phyloP scores from a whole-genome alignment of 305 asterid genomes.

The Fraxinus xanthoxyloides region DNA sequence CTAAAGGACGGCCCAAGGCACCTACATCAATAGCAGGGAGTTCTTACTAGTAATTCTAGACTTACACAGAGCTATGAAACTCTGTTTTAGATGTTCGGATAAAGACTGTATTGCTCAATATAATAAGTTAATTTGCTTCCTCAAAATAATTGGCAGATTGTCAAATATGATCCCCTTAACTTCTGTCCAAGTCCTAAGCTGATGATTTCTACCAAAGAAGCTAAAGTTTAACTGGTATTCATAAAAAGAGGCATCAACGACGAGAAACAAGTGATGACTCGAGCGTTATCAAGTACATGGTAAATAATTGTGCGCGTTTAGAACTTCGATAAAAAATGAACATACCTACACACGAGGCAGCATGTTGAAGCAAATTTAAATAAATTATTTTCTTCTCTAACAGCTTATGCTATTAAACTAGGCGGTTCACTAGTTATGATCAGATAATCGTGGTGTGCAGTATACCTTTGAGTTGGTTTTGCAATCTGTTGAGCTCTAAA shows the following conservation, averaged over 20 bases:
- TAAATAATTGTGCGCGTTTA: background rate
- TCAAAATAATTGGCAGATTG: background rate
- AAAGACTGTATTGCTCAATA: background rate
- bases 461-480: conserved; percentile 80
- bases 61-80: background rate
- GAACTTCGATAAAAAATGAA: background rate
- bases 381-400: background rate
- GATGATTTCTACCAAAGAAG: background rate
- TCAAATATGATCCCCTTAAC: background rate
- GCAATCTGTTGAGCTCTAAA: conserved; percentile 71
- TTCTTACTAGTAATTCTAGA: background rate
- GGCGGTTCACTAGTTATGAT: background rate
- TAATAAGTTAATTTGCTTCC: background rate
- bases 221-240: background rate
- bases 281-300: background rate
- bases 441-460: background rate
- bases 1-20: background rate
- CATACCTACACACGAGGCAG: background rate
- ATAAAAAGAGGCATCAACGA: background rate
- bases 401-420: background rate
- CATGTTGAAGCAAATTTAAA: background rate
- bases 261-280: background rate
- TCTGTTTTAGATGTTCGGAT: background rate
- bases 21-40: background rate
- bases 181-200: background rate